phyloP scores from a whole-genome alignment of 148 eudicot genomes.

The Camellia lanceoleosa region DNA sequence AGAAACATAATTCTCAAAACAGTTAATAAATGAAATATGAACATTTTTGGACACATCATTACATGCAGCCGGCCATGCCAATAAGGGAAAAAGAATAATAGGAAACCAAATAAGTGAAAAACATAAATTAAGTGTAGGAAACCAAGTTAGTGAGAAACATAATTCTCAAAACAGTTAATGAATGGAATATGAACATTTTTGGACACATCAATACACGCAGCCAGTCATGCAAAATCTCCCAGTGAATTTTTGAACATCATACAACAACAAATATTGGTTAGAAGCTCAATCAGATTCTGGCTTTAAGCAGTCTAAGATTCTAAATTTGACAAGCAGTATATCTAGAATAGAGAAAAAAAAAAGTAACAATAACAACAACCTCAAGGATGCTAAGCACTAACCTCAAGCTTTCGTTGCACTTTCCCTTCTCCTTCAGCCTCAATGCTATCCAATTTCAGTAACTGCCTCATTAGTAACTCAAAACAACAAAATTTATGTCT shows the following conservation, averaged over 20 bases:
- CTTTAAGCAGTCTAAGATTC: background rate
- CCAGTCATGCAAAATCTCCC: background rate
- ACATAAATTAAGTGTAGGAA: background rate
- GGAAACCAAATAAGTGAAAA: background rate
- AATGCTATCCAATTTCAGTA: slow-evolving; percentile 74
- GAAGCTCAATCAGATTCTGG: background rate
- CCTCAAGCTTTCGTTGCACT: slow-evolving; percentile 70
- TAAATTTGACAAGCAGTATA: background rate
- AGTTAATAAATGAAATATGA: too few species aligned
- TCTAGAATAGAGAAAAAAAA: background rate
- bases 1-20: too few species aligned
- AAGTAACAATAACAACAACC: background rate
- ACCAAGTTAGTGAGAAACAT: background rate
- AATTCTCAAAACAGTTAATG: background rate
- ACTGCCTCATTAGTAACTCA: slow-evolving; percentile 72
- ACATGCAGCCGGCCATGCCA: too few species aligned
- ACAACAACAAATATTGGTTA: background rate
- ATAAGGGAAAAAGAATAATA: background rate
- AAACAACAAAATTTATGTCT: slow-evolving; percentile 42
- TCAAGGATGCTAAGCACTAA: slow-evolving; percentile 22
- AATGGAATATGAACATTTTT: background rate
- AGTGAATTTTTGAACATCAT: background rate
- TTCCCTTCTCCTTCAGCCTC: slow-evolving; percentile 87
- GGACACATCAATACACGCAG: background rate
- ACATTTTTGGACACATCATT: too few species aligned